A percentile compares a stretch with the other conserved stretches of the same genome.
These are phyloP conservation scores for Lactarius vividus DNA, from an alignment of 768 basidiomycete genomes.

Conservation along the genomic window DNA sequence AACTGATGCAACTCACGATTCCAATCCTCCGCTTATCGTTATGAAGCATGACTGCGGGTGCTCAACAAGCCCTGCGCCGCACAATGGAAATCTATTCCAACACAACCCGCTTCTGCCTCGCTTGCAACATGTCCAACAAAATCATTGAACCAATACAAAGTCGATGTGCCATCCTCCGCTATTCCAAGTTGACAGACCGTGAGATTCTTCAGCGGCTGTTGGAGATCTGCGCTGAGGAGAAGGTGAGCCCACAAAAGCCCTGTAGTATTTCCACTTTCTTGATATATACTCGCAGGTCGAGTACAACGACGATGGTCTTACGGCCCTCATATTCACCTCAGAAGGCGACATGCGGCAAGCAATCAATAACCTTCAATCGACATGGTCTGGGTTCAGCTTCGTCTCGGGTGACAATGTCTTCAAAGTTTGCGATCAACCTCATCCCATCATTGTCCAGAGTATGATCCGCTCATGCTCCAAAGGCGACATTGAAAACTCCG, in stretches of 20 bases:
- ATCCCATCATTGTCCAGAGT: constrained; percentile 83
- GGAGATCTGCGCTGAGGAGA: constrained; percentile 93
- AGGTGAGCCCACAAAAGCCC: constrained; percentile 46
- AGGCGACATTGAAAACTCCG: constrained; percentile 78
- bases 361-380: constrained; percentile 97
- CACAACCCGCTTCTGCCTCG: constrained; percentile 95
- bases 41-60: constrained; percentile 91
- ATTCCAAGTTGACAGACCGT: constrained; percentile 83
- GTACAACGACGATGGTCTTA: constrained; percentile 90
- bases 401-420: constrained; percentile 96
- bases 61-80: constrained; percentile 94
- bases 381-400: constrained; percentile 91
- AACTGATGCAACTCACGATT: constrained; percentile 17
- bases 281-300: constrained; percentile 62
- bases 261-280: neutral
- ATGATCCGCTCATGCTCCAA: constrained; percentile 83
- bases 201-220: constrained; percentile 88
- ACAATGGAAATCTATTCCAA: constrained; percentile 99
- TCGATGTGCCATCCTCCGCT: constrained; percentile 94
- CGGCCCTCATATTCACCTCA: constrained; percentile 95
- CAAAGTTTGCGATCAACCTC: constrained; percentile 99
- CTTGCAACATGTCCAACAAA: constrained; percentile 99
- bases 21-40: neutral
- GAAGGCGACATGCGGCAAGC: constrained; percentile 99
- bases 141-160: constrained; percentile 99